Evolutionary conservation across 768 basidiomycete species (phyloP), one percentile per base, ranked within the genome.

Genomic region (Boletus sp.): DNA sequence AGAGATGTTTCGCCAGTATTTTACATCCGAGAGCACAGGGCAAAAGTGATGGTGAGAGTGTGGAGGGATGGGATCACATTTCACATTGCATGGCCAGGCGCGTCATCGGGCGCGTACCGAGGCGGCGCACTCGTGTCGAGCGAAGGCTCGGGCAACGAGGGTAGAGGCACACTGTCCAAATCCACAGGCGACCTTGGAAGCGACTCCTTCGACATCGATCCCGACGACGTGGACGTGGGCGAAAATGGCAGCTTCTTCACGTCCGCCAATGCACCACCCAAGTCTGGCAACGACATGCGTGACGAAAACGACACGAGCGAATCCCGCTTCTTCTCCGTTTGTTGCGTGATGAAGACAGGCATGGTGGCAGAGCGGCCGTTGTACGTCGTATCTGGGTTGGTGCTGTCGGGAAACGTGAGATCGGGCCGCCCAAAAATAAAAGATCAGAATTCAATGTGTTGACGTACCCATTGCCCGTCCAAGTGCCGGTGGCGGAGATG

Each of bases 241-340:
- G 62, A 65, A 32, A 59, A 61, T 0, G 67, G 51, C 2, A 14
- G 25, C 41, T 60, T 59, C 45, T 72, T 67, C 48, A 60, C 48
- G 27, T 64, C 65, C 29, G 35, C 57, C 51, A 77, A 58, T 39
- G 69, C 61, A 13, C 73, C 72, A 15, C 72, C 72, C n/a, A 70
- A 74, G 38, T 77, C 79, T 7, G 57, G 68, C 62, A 76, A 60
- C 14, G 78, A 78, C 47, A 79, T 64, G 54, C 75, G 72, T 30
- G 70, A 70, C 7, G 77, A 76, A 65, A 79, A 74, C 0, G 82
- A 83, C 37, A 73, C 70, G 15, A 80, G 53, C 6, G 81, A 81
- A 53, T 78, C 78, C 49, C 74, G 78, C 59, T 77, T 79, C 57
- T 71, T 72, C 46, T 80, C 64, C 50, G 74, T 72, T 45, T 75